Conservation (phyloP, 257 asterid species). For the Fraxinus pennsylvanica region DNA sequence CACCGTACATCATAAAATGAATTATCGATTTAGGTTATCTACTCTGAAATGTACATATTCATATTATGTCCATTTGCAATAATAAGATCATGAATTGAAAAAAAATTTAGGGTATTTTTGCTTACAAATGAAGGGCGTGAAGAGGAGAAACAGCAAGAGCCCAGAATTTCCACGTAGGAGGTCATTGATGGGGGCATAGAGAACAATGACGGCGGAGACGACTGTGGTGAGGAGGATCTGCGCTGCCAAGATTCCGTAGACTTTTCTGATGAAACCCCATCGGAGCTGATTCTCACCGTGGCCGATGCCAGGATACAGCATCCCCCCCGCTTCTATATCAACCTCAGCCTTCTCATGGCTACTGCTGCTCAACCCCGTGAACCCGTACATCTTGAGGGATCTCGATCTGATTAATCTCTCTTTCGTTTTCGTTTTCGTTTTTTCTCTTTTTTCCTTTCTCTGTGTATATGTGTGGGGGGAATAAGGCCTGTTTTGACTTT, state of each 20-base stretch:
- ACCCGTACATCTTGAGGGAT: conserved; percentile 53
- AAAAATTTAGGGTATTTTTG: neutral
- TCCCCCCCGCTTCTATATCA: conserved; percentile 62
- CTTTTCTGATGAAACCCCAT: conserved; percentile 98
- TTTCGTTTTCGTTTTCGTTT: neutral
- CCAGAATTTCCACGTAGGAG: conserved; percentile 75
- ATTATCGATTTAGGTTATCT: neutral
- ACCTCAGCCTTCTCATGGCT: conserved; percentile 39
- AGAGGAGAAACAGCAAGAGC: conserved; percentile 66
- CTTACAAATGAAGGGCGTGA: conserved; percentile 86
- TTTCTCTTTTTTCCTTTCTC: neutral
- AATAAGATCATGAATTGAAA: neutral
- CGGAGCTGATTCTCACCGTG: conserved; percentile 93
- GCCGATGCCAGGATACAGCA: conserved; percentile 86
- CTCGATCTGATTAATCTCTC: conserved; percentile 1
- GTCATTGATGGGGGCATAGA: conserved; percentile 77
- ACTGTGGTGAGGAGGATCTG: conserved; percentile 74
- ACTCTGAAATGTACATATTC: neutral
- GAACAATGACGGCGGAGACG: conserved; percentile 70
- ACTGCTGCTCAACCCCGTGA: conserved; percentile 45
- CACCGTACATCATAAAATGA: neutral
- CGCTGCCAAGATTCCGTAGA: conserved; percentile 81
- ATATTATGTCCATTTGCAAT: neutral
- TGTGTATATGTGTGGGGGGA: neutral
- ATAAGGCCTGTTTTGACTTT: neutral